Evolutionary conservation across 352 stramenopile genomes (phyloP), one percentile per base, ranked within the genome.

Genomic region (Pythium aquatile): DNA sequence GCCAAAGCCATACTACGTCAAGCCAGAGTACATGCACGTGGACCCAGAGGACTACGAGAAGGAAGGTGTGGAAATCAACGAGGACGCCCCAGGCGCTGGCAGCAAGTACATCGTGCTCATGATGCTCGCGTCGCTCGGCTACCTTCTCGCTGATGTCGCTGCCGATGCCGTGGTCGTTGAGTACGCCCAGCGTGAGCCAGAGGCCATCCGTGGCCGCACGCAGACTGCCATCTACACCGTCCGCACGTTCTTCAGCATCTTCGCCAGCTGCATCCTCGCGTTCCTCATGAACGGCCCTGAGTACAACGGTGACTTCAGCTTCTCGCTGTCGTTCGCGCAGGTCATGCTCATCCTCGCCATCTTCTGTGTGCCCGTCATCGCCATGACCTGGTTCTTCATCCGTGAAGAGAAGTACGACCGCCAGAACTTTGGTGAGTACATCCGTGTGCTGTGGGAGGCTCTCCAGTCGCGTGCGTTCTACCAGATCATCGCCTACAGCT

Each of bases 111-210:
- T 68, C 30, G 53, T 77, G 37, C 52, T 76, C 33, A 73, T 77
- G 61, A 73, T 70, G 58, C 17, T 75, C 4, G 69, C 70, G 20
- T 72, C 66, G 26, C 68, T 80, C n/a, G 65, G 69, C 32, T 80
- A 77, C 58, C 42, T 77, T 10, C 28, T 80, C 30, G 56, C 72
- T 40, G 73, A 80, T 24, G 69, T 76, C 33, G 65, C 73, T 5
- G 73, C 70, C 17, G 73, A 80, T 48, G 70, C 63, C 52, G 64
- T 78, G 24, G 68, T 80, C 32, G 64, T 70, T 40, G 64, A 70
- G 55, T 70, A 70, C 64, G 64, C 64, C 14, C 64, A 70, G 64
- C 64, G 64, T 32, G 64, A 70, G 35, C 64, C 64, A 17, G 64
- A 70, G 52, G 64, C 48, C n/a, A 62, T 70, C 44, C 64, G 64